Conservation (phyloP, 805 yeast species). For the Pichia thaimueangensis region DNA sequence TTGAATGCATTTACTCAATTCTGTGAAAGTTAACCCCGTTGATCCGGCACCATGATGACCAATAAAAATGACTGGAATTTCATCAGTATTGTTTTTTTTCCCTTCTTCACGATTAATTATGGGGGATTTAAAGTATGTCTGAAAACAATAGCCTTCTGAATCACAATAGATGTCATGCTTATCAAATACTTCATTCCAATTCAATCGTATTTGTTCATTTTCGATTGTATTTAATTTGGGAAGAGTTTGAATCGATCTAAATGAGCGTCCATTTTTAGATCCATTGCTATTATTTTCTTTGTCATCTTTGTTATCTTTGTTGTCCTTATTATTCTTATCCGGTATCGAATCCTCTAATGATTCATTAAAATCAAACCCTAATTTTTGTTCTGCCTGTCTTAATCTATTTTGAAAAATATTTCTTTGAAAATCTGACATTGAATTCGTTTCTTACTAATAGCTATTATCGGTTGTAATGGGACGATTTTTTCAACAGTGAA, state of each 20-base stretch:
- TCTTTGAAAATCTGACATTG: conserved; percentile 27
- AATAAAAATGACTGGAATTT: conserved; percentile 52
- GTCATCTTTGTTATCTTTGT: background rate
- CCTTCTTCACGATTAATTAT: background rate
- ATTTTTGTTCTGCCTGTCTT: conserved; percentile 17
- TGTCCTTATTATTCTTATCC: background rate
- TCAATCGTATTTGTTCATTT: background rate
- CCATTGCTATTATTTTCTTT: background rate
- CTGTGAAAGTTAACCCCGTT: conserved; percentile 69
- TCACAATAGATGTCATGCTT: conserved; percentile 20
- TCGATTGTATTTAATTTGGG: no score
- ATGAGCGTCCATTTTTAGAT: background rate
- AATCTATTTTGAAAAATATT: conserved; percentile 22
- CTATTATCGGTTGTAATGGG: no score
- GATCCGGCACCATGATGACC: conserved; percentile 97
- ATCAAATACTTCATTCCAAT: conserved; percentile 28
- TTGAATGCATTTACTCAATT: conserved; percentile 34
- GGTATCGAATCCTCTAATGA: conserved; percentile 11
- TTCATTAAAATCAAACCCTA: conserved; percentile 18
- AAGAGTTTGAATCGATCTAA: no score
- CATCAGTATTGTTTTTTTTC: conserved; percentile 5
- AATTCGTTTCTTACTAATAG: no score
- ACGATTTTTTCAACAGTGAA: no score
- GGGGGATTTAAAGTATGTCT: conserved; percentile 57
- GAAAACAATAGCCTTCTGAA: conserved; percentile 32